Conservation (phyloP, 73 alveolate genomes). For the Uronychia binucleata region DNA sequence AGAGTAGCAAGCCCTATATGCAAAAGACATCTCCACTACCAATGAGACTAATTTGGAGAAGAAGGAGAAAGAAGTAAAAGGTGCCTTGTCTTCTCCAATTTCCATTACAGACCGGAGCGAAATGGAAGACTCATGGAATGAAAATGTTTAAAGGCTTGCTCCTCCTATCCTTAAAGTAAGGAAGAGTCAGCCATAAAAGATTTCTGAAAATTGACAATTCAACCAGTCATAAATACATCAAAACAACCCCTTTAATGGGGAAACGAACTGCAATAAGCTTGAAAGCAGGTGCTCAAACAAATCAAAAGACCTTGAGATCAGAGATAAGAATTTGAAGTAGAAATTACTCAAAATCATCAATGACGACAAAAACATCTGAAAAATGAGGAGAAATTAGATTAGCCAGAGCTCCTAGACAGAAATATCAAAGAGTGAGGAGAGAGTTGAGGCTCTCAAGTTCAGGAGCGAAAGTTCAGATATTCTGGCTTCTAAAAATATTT, state of each 20-base stretch:
- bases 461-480: too few species aligned
- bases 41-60: background rate
- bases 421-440: too few species aligned
- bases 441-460: too few species aligned
- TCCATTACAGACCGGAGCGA: background rate
- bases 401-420: too few species aligned
- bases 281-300: too few species aligned
- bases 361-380: background rate
- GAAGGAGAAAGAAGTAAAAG: background rate
- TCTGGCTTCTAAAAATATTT: too few species aligned
- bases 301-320: too few species aligned
- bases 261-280: too few species aligned
- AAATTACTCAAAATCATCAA: background rate
- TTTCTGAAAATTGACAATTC: background rate
- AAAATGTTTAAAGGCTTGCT: background rate
- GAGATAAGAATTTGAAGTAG: background rate
- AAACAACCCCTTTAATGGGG: background rate
- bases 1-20: background rate
- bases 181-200: background rate
- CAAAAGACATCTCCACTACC: background rate
- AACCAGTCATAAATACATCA: background rate
- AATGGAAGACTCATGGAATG: background rate
- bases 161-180: background rate
- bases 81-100: background rate
- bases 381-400: background rate